Conservation (phyloP, 768 basidiomycete species). For the Harrya chromipes region DNA sequence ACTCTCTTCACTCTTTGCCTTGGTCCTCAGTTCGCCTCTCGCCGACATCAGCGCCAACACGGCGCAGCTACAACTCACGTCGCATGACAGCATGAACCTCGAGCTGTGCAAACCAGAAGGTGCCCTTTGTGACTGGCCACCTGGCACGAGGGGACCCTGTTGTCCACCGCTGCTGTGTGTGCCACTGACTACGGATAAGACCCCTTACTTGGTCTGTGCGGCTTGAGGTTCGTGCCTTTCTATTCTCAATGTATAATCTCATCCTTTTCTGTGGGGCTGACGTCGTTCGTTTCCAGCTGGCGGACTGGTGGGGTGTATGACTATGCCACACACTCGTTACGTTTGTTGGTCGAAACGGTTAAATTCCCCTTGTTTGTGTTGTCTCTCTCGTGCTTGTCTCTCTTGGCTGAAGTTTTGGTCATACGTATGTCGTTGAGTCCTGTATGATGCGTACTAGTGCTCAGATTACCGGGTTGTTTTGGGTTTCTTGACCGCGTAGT, state of each 20-base stretch:
- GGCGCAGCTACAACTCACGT: constrained; percentile 2
- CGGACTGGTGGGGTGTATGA: too few relatives aligned
- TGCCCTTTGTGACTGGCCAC: constrained; percentile 10
- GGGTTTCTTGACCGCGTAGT: too few relatives aligned
- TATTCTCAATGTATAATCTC: too few relatives aligned
- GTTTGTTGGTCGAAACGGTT: too few relatives aligned
- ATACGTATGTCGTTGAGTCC: too few relatives aligned
- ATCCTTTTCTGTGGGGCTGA: background rate
- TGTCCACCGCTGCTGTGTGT: constrained; percentile 10
- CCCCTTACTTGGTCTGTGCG: constrained; percentile 14
- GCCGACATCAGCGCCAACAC: background rate
- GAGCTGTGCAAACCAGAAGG: background rate
- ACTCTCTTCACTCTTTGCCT: background rate
- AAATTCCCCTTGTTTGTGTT: too few relatives aligned
- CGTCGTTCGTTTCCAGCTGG: background rate
- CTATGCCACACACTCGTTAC: too few relatives aligned
- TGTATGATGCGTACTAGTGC: too few relatives aligned
- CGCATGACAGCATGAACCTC: background rate
- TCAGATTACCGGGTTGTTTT: too few relatives aligned
- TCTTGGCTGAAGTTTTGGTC: too few relatives aligned
- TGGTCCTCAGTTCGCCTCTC: constrained; percentile 4
- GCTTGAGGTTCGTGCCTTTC: constrained; percentile 2
- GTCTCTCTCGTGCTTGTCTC: too few relatives aligned
- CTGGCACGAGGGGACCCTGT: constrained; percentile 12
- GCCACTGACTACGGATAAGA: background rate